Evolutionary conservation across 805 yeast genomes (phyloP), one percentile per base, ranked within the genome.

Genomic region (Cyberlindnera mississippiensis): DNA sequence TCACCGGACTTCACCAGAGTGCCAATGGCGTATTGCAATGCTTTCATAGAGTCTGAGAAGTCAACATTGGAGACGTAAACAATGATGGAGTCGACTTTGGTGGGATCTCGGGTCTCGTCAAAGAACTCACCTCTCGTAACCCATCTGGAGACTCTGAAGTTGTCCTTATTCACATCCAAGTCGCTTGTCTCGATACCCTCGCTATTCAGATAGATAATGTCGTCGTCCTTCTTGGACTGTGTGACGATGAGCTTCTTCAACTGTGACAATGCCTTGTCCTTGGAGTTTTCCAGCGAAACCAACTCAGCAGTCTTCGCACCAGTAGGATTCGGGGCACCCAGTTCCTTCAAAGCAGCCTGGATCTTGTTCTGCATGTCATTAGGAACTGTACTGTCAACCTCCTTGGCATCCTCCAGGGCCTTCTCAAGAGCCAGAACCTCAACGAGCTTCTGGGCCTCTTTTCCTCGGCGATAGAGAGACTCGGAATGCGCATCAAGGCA

Each of bases 21-120:
- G 2, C 97, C 97, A 51, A 90, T 71, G 33, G 89, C 77, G 85
- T 96, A 89, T 55, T 87, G 93, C 17, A 90, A 68, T 0, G 96
- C 93, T 61, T 84, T 85, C 29, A 73, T 71, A 2, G 95, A 82
- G 58, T 88, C 96, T 0, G 87, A 84, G 4, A 91, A 80, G 9
- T 20, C 24, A 20, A 20, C 6, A 48, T 84, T 73, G 59, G 90
- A 96, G 67, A 84, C 76, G 55, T 93, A 87, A 16, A 88, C 73
- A 36, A 89, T 63, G 60, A 80, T 87, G 57, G 85, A 75, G 51
- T 78, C 78, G n/a, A 71, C 52, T 4, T 47, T 42, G 58, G 44
- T 39, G 22, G 41, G 48, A 38, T 47, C 51, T 31, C 14, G 43
- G 37, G 42, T 26, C 19, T 48, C 33, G 4, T 38, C 37, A 54